A percentile compares a stretch with the other conserved stretches of the same genome.
Evolutionary conservation across 768 basidiomycete genomes (phyloP).

Genomic region (Ramaria sp.): DNA sequence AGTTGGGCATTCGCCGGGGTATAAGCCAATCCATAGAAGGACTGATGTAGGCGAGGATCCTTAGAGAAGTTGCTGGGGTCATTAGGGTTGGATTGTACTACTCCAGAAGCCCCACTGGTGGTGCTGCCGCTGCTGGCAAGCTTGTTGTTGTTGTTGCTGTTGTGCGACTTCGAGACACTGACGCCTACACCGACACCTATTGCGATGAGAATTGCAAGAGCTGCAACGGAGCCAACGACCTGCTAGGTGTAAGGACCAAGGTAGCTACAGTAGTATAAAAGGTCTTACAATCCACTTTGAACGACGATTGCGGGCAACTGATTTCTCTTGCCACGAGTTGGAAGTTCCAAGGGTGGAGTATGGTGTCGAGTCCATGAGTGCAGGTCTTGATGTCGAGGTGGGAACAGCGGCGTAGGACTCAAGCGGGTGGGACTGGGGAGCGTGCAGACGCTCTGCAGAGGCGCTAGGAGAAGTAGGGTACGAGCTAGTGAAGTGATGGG

Average conservation of each 20-base stretch:
- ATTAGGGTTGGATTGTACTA: constrained; percentile 35
- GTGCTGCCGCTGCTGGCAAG: constrained; percentile 16
- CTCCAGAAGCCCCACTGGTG: constrained; percentile 5
- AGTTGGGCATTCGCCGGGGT: constrained; percentile 67
- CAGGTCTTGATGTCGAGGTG: neutral
- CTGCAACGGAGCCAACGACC: constrained; percentile 42
- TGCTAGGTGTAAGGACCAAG: constrained; percentile 16
- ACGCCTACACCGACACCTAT: constrained; percentile 58
- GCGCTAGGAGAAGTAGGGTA: neutral
- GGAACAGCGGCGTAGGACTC: neutral
- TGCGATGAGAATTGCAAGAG: constrained; percentile 40
- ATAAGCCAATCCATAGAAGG: constrained; percentile 84
- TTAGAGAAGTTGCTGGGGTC: constrained; percentile 75
- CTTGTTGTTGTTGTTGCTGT: constrained; percentile 16
- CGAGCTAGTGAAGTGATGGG: neutral
- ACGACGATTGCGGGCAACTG: constrained; percentile 21
- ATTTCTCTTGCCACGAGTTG: constrained; percentile 12
- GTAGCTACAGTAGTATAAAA: neutral
- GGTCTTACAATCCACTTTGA: constrained; percentile 46
- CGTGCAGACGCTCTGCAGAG: neutral
- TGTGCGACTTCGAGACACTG: constrained; percentile 35
- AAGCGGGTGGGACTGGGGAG: neutral
- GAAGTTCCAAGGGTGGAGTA: constrained; percentile 1
- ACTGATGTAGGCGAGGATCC: constrained; percentile 54
- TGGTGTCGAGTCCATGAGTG: neutral